Conservation (phyloP, 2,329 filamentous ascomycete genomes). For the Phialocephala subalpina region DNA sequence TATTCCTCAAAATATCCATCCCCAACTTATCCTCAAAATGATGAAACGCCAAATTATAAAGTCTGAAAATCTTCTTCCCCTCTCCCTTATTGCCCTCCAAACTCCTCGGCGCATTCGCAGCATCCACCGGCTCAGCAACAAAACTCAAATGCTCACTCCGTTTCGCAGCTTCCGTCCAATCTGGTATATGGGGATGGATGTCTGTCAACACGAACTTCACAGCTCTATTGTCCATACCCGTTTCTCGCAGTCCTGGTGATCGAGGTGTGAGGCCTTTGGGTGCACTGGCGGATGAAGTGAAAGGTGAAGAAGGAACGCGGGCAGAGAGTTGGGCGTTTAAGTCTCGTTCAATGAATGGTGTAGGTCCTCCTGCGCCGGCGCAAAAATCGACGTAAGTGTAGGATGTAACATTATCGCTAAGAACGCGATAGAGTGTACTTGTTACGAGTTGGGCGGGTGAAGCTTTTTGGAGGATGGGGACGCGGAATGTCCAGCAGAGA, state of each 20-base stretch:
- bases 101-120: slow-evolving; percentile 62
- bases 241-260: slow-evolving; percentile 33
- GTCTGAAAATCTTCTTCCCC: slow-evolving; percentile 65
- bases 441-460: slow-evolving; percentile 70
- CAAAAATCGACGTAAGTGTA: slow-evolving; percentile 80
- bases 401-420: slow-evolving; percentile 54
- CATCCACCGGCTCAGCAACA: slow-evolving; percentile 69
- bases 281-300: slow-evolving; percentile 25
- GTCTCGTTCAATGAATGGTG: slow-evolving; percentile 66
- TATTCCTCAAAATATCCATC: slow-evolving; percentile 67
- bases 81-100: slow-evolving; percentile 51
- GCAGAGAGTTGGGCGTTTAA: slow-evolving; percentile 57
- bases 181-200: slow-evolving; percentile 67
- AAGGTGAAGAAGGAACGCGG: slow-evolving; percentile 37
- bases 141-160: slow-evolving; percentile 65
- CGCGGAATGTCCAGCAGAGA: slow-evolving; percentile 65
- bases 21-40: slow-evolving; percentile 75
- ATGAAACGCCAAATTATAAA: slow-evolving; percentile 80
- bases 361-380: slow-evolving; percentile 76
- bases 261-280: slow-evolving; percentile 30
- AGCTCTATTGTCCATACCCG: slow-evolving; percentile 34
- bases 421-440: slow-evolving; percentile 58
- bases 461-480: slow-evolving; percentile 63
- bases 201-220: slow-evolving; percentile 72
- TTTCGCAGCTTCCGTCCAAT: slow-evolving; percentile 63